Conservation (phyloP, 192 early-diverging fungal genomes). For the Coemansia sp. region DNA sequence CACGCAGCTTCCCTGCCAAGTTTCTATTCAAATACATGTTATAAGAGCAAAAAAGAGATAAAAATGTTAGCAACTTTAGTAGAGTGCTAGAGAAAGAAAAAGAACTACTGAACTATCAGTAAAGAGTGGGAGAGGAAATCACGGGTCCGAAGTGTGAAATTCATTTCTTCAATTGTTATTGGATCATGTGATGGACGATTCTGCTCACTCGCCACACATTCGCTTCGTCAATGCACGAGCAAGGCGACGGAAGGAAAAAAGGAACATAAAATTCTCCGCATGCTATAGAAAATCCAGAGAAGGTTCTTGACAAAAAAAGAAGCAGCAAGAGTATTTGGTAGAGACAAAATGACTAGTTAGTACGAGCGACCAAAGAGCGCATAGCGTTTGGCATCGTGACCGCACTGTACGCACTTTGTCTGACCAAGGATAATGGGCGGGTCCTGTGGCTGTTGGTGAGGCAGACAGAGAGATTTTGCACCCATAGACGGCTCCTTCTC, state of each 20-base stretch:
- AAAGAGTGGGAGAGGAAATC: background rate
- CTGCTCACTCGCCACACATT: too few species aligned
- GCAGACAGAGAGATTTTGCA: conserved; percentile 98
- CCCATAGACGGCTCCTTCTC: conserved; percentile 99
- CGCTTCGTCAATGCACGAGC: background rate
- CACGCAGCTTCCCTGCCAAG: too few species aligned
- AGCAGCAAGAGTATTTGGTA: background rate
- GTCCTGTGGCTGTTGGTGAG: conserved; percentile 87
- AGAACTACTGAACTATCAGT: background rate
- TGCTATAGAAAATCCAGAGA: too few species aligned
- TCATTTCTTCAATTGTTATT: too few species aligned
- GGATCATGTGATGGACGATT: too few species aligned
- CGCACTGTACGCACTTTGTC: conserved; percentile 87
- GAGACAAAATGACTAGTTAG: conserved; percentile 35
- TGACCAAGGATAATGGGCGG: conserved; percentile 76
- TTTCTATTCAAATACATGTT: too few species aligned
- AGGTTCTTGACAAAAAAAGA: background rate
- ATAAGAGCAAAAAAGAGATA: too few species aligned
- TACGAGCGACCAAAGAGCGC: conserved; percentile 84
- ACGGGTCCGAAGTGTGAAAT: too few species aligned
- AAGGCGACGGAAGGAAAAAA: conserved; percentile 1
- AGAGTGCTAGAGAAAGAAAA: background rate
- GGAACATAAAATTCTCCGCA: conserved; percentile 5
- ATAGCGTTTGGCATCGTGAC: conserved; percentile 73
- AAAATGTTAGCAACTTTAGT: too few species aligned